Evolutionary conservation across 2,329 filamentous ascomycete genomes (phyloP).

Genomic region (Boeremia exigua): DNA sequence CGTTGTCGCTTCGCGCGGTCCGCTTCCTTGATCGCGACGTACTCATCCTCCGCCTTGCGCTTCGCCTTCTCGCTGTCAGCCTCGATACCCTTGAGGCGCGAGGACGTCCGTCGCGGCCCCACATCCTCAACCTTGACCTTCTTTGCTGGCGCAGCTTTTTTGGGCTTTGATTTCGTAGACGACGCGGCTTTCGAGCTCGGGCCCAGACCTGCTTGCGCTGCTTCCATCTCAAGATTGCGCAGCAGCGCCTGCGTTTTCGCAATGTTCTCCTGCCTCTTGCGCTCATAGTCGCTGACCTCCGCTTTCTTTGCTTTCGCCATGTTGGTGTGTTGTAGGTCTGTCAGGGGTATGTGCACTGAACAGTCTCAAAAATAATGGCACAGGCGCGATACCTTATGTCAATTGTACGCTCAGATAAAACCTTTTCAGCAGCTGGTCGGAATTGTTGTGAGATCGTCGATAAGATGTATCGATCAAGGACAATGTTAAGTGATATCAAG

Average conservation of each 20-base stretch:
- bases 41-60: slow-evolving; percentile 71
- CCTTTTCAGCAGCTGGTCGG: too few species aligned
- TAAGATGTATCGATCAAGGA: neutral
- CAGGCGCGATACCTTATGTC: neutral
- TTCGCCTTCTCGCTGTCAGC: slow-evolving; percentile 72
- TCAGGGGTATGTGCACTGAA: neutral
- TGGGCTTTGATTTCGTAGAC: slow-evolving; percentile 54
- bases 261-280: slow-evolving; percentile 83
- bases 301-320: slow-evolving; percentile 53
- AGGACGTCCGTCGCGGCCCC: slow-evolving; percentile 65
- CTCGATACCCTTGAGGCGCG: slow-evolving; percentile 66
- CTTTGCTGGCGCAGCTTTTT: slow-evolving; percentile 50
- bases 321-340: neutral
- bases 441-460: too few species aligned
- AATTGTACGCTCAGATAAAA: too few species aligned
- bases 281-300: slow-evolving; percentile 84
- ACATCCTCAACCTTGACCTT: slow-evolving; percentile 66
- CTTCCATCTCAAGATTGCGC: slow-evolving; percentile 73
- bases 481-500: neutral
- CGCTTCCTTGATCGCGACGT: slow-evolving; percentile 62
- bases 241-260: slow-evolving; percentile 83
- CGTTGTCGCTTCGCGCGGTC: slow-evolving; percentile 68
- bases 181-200: slow-evolving; percentile 58
- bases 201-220: slow-evolving; percentile 72
- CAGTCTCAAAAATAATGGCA: neutral